Evolutionary conservation across 306 rosid species (phyloP).

Genomic region (Vigna reflexopilosa): DNA sequence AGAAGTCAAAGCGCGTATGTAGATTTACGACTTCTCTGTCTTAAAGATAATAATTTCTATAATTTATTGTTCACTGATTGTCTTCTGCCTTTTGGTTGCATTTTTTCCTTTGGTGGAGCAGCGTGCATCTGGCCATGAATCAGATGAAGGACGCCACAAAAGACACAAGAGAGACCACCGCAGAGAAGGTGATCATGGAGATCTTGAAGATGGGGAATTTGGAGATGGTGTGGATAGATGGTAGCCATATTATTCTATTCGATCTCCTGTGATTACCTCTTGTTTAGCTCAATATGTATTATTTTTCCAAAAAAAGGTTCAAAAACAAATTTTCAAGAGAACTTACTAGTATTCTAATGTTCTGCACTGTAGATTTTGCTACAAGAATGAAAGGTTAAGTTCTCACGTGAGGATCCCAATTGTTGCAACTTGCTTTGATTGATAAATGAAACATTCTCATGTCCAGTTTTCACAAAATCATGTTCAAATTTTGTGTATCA

Average conservation of each 20-base stretch:
- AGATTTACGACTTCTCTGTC: conserved; percentile 26
- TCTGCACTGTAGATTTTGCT: conserved; percentile 5
- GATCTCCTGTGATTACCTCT: conserved; percentile 18
- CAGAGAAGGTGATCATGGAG: conserved; percentile 67
- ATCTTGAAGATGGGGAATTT: conserved; percentile 83
- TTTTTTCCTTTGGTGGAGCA: conserved; percentile 40
- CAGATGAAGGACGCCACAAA: conserved; percentile 80
- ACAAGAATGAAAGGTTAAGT: conserved; percentile 42
- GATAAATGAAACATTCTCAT: background rate
- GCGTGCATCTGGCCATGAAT: conserved; percentile 78
- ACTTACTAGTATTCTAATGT: conserved; percentile 38
- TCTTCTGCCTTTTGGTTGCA: background rate
- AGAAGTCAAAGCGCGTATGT: conserved; percentile 80
- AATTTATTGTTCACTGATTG: conserved; percentile 23
- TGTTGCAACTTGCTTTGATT: conserved; percentile 22
- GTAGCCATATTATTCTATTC: conserved; percentile 50
- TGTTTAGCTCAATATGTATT: conserved; percentile 41
- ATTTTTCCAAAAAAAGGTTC: conserved; percentile 15
- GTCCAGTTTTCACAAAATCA: background rate
- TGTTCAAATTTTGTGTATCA: background rate
- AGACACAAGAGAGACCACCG: conserved; percentile 82
- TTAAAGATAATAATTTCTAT: conserved; percentile 25
- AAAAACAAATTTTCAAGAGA: conserved; percentile 37
- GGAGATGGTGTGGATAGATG: conserved; percentile 71
- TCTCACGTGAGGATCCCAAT: conserved; percentile 22